These are phyloP conservation scores for Aspergillus proliferans DNA, from an alignment of 2,329 filamentous ascomycete species.

Conservation along the genomic window DNA sequence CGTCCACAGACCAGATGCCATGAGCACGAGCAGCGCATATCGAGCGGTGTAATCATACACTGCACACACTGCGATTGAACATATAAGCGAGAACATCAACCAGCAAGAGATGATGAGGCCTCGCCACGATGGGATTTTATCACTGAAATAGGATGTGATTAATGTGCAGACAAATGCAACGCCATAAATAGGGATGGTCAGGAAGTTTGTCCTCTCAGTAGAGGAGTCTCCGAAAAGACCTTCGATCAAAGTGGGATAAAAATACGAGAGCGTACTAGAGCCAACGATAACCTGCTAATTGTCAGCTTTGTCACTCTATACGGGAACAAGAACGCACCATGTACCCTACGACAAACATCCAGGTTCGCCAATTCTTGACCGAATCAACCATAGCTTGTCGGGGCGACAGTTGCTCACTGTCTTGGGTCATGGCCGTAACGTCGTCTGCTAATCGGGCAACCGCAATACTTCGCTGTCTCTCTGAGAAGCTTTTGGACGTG, in stretches of 20 bases:
- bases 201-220: conserved; percentile 16
- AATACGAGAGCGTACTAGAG: conserved; percentile 26
- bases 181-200: conserved; percentile 47
- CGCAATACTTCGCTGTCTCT: conserved; percentile 17
- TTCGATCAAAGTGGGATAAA: conserved; percentile 25
- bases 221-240: conserved; percentile 21
- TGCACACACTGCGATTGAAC: conserved; percentile 36
- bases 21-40: conserved; percentile 51
- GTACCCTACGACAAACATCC: conserved; percentile 38
- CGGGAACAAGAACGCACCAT: conserved; percentile 21
- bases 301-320: neutral
- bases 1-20: conserved; percentile 51
- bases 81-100: conserved; percentile 38
- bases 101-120: conserved; percentile 46
- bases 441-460: conserved; percentile 16
- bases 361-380: conserved; percentile 29
- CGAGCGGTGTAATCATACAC: conserved; percentile 49
- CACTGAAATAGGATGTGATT: conserved; percentile 44
- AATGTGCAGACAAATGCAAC: conserved; percentile 47
- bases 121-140: conserved; percentile 42
- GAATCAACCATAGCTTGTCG: conserved; percentile 14
- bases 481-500: conserved; percentile 38
- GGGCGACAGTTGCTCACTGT: conserved; percentile 10
- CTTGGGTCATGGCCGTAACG: conserved; percentile 12
- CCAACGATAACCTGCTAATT: conserved; percentile 28